Evolutionary conservation across 2,329 filamentous ascomycete species (phyloP).

Genomic region (Aureobasidium sp.): DNA sequence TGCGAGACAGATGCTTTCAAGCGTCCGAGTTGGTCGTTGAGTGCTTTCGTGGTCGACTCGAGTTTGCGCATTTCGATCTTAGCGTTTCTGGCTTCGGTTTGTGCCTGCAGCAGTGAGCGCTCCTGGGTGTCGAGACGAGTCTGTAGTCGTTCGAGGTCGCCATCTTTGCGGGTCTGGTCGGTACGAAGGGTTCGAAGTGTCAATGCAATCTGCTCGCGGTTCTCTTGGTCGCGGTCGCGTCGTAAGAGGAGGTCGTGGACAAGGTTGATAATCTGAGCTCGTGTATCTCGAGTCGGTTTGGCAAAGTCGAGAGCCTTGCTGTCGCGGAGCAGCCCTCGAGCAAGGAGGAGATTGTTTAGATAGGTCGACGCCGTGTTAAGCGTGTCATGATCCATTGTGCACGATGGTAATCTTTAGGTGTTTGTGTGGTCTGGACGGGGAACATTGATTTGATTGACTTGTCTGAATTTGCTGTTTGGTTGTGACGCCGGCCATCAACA

Average conservation of each 20-base stretch:
- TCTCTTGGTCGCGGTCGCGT: conserved; percentile 86
- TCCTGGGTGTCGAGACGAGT: conserved; percentile 46
- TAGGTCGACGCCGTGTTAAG: conserved; percentile 54
- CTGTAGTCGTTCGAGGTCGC: conserved; percentile 45
- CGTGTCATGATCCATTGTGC: conserved; percentile 39
- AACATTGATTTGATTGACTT: not conserved
- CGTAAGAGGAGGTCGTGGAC: conserved; percentile 88
- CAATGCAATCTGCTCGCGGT: conserved; percentile 72
- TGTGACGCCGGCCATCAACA: conserved; percentile 6
- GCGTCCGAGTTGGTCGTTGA: conserved; percentile 75
- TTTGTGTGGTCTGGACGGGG: not conserved
- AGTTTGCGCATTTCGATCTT: conserved; percentile 76
- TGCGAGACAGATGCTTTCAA: conserved; percentile 75
- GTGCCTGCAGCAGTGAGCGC: conserved; percentile 62
- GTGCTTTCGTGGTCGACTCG: conserved; percentile 60
- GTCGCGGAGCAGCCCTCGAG: conserved; percentile 52
- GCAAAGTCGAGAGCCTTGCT: conserved; percentile 73
- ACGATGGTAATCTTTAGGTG: not conserved
- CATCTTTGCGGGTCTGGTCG: conserved; percentile 64
- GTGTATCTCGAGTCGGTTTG: conserved; percentile 58
- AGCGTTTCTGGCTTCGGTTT: conserved; percentile 62
- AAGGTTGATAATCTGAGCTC: conserved; percentile 82
- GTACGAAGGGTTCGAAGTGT: conserved; percentile 68
- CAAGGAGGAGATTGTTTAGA: conserved; percentile 57
- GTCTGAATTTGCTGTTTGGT: conserved; percentile 8